These are phyloP conservation scores for Cercospora sp. DNA, from an alignment of 2,329 filamentous ascomycete species.

Conservation along the genomic window DNA sequence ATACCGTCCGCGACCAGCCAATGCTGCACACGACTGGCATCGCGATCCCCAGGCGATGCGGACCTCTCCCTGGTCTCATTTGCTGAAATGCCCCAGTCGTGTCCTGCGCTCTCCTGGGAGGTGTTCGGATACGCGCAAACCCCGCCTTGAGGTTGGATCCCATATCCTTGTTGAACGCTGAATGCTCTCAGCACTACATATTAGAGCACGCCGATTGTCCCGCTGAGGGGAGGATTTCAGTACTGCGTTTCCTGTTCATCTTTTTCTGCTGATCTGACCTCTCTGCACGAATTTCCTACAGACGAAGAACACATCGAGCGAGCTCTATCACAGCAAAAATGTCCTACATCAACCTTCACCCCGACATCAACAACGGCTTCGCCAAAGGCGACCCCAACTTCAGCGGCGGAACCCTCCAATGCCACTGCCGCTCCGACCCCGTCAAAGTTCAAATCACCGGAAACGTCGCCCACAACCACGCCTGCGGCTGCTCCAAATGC, in stretches of 20 bases:
- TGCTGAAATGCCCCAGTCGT: not conserved
- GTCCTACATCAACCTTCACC: slow-evolving; percentile 51
- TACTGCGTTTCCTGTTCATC: not conserved
- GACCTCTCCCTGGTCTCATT: slow-evolving; percentile 1
- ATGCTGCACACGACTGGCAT: slow-evolving; percentile 1
- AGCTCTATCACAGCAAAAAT: not conserved
- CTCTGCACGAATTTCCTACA: not conserved
- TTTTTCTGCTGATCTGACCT: not conserved
- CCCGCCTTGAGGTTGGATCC: not conserved
- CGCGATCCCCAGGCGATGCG: slow-evolving; percentile 6
- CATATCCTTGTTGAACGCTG: slow-evolving; percentile 8
- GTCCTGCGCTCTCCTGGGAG: not conserved
- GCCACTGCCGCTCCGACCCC: slow-evolving; percentile 58
- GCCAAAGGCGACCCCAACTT: slow-evolving; percentile 57
- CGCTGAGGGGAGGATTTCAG: not conserved
- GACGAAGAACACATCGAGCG: not conserved
- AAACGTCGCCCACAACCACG: slow-evolving; percentile 69
- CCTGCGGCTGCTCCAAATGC: slow-evolving; percentile 71
- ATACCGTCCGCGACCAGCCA: not conserved
- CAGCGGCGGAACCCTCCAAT: slow-evolving; percentile 62
- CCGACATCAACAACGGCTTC: slow-evolving; percentile 63
- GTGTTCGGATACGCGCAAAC: not conserved
- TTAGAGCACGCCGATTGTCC: not conserved
- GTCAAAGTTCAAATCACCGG: slow-evolving; percentile 60
- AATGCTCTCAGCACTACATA: slow-evolving; percentile 1